Percentiles rank a stretch among this genome's conserved stretches.
These are phyloP conservation scores for Kalmusia sp. DNA, from an alignment of 2,329 filamentous ascomycete species.

Conservation along the genomic window DNA sequence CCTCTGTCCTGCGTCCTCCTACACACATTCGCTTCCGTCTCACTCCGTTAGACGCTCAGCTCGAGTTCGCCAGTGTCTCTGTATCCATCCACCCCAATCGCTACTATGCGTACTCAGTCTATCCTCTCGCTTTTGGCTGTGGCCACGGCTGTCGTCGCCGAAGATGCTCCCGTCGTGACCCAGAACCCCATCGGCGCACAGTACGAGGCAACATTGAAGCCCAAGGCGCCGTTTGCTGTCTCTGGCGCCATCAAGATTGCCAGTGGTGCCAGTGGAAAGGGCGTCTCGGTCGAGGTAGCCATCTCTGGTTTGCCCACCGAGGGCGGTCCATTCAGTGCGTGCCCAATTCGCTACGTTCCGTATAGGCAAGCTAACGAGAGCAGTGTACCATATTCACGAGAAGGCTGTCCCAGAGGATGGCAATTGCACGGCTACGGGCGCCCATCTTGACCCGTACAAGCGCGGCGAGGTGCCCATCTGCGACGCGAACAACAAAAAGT, in stretches of 20 bases:
- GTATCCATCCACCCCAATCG: conserved; percentile 14
- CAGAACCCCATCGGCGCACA: conserved; percentile 49
- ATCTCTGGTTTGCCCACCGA: conserved; percentile 49
- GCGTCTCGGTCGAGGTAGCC: conserved; percentile 50
- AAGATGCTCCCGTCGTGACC: conserved; percentile 43
- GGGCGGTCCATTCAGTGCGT: conserved; percentile 54
- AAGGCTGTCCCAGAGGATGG: conserved; percentile 50
- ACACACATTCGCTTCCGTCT: not conserved
- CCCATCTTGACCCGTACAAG: conserved; percentile 53
- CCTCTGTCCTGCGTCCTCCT: not conserved
- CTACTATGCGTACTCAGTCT: conserved; percentile 39
- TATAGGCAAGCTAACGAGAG: conserved; percentile 1
- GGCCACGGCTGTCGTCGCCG: conserved; percentile 36
- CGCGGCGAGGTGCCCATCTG: conserved; percentile 48
- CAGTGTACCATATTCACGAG: conserved; percentile 56
- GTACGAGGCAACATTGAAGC: conserved; percentile 49
- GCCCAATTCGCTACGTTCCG: not conserved
- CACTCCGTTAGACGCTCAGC: not conserved
- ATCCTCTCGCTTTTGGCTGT: conserved; percentile 38
- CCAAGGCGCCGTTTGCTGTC: conserved; percentile 39
- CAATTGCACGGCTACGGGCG: conserved; percentile 52
- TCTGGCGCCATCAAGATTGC: conserved; percentile 43
- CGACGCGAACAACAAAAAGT: conserved; percentile 43
- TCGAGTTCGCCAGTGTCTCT: conserved; percentile 12
- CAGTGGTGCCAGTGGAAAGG: conserved; percentile 45